Percentiles rank a stretch among this genome's conserved stretches.
Conservation (phyloP, 2,329 filamentous ascomycete species). For the Phialophora expanda region DNA sequence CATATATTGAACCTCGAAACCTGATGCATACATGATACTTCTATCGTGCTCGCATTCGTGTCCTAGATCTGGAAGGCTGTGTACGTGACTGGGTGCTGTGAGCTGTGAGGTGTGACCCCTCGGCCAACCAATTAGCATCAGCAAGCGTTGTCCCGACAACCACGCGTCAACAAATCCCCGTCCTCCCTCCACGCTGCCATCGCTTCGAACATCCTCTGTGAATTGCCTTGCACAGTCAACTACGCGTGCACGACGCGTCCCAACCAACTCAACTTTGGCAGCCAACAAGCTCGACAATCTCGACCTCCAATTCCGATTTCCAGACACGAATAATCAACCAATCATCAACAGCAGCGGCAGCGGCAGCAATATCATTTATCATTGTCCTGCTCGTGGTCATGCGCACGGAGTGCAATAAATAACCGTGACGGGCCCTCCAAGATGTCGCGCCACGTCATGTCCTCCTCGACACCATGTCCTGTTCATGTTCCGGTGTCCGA, state of each 20-base stretch:
- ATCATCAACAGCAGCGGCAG: neutral
- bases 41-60: neutral
- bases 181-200: neutral
- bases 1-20: neutral
- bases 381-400: too few species aligned
- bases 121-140: too few species aligned
- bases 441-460: constrained; percentile 1
- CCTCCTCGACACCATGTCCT: constrained; percentile 29
- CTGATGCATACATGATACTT: neutral
- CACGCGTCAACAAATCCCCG: neutral
- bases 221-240: too few species aligned
- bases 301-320: too few species aligned
- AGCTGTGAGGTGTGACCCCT: too few species aligned
- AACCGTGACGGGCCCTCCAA: neutral
- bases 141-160: constrained; percentile 6
- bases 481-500: neutral
- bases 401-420: neutral
- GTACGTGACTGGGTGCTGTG: too few species aligned
- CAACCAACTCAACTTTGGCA: too few species aligned
- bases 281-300: too few species aligned
- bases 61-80: neutral
- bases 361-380: too few species aligned
- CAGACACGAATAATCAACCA: too few species aligned
- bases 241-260: too few species aligned
- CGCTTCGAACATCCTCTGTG: too few species aligned